These are phyloP conservation scores for Fonsecaea nubica DNA, from an alignment of 2,329 filamentous ascomycete genomes.

Conservation along the genomic window DNA sequence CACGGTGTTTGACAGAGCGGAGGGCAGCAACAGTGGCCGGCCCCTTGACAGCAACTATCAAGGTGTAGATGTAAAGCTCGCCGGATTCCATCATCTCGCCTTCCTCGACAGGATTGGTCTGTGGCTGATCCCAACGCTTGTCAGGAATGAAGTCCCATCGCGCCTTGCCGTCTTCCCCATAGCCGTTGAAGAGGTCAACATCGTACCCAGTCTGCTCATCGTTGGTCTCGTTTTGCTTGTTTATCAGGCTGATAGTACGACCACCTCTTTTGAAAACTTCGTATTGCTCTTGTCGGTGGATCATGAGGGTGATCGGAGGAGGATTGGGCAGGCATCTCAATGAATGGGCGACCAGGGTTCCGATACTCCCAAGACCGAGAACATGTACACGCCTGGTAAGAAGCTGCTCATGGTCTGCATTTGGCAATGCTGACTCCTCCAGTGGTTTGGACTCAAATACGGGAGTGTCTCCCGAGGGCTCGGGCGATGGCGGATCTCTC, in stretches of 20 bases:
- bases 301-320: conserved; percentile 80
- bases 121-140: conserved; percentile 36
- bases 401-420: conserved; percentile 33
- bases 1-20: conserved; percentile 67
- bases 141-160: conserved; percentile 30
- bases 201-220: conserved; percentile 54
- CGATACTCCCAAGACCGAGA: conserved; percentile 80
- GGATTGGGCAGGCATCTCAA: conserved; percentile 66
- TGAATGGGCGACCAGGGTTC: conserved; percentile 76
- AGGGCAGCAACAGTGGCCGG: conserved; percentile 71
- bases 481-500: conserved; percentile 14
- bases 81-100: conserved; percentile 41
- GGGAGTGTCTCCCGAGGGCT: not conserved
- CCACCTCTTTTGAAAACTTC: conserved; percentile 45
- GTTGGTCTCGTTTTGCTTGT: conserved; percentile 50
- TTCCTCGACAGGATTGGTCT: conserved; percentile 29
- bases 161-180: conserved; percentile 8
- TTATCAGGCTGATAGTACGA: conserved; percentile 43
- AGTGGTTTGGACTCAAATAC: conserved; percentile 28
- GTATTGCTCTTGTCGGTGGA: conserved; percentile 62
- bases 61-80: conserved; percentile 67
- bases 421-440: conserved; percentile 16
- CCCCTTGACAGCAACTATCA: conserved; percentile 82
- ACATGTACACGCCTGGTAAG: conserved; percentile 69
- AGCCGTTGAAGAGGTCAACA: conserved; percentile 46